These are phyloP conservation scores for Lachnellula cervina DNA, from an alignment of 2,329 filamentous ascomycete species.

Conservation along the genomic window DNA sequence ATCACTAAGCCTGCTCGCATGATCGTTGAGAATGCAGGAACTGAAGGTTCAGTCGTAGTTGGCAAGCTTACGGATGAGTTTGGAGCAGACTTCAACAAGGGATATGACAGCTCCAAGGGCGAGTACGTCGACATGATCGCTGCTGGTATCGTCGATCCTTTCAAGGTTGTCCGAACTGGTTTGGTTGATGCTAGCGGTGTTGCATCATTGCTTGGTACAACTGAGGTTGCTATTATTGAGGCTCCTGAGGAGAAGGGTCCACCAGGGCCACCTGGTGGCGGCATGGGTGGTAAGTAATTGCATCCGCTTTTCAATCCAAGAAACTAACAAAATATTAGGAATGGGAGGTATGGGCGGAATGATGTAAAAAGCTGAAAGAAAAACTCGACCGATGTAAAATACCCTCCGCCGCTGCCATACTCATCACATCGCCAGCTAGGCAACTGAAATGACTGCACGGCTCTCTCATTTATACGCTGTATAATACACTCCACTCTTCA, in stretches of 20 bases:
- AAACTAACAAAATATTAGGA: conserved; percentile 31
- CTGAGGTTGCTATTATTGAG: conserved; percentile 96
- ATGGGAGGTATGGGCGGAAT: conserved; percentile 32
- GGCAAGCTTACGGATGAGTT: conserved; percentile 97
- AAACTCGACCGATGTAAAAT: conserved; percentile 25
- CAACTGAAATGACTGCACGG: conserved; percentile 11
- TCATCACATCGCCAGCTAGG: conserved; percentile 3
- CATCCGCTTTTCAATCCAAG: not conserved
- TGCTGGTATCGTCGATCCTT: conserved; percentile 94
- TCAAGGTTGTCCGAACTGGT: conserved; percentile 98
- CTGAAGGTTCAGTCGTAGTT: conserved; percentile 92
- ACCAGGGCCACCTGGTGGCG: conserved; percentile 52
- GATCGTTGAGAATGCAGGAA: conserved; percentile 96
- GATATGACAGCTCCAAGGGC: conserved; percentile 92
- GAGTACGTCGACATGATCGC: conserved; percentile 99
- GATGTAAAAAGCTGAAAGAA: conserved; percentile 28
- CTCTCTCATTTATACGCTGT: conserved; percentile 21
- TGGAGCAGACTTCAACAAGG: conserved; percentile 92
- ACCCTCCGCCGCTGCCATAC: conserved; percentile 15
- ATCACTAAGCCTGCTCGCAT: conserved; percentile 92
- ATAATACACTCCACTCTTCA: conserved; percentile 30
- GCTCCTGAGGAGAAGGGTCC: conserved; percentile 84
- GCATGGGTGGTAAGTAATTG: conserved; percentile 52
- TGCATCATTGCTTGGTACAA: conserved; percentile 93
- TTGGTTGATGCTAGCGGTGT: conserved; percentile 94